These are phyloP conservation scores for Verticillium tricorpus DNA, from an alignment of 2,329 filamentous ascomycete genomes.

Conservation along the genomic window DNA sequence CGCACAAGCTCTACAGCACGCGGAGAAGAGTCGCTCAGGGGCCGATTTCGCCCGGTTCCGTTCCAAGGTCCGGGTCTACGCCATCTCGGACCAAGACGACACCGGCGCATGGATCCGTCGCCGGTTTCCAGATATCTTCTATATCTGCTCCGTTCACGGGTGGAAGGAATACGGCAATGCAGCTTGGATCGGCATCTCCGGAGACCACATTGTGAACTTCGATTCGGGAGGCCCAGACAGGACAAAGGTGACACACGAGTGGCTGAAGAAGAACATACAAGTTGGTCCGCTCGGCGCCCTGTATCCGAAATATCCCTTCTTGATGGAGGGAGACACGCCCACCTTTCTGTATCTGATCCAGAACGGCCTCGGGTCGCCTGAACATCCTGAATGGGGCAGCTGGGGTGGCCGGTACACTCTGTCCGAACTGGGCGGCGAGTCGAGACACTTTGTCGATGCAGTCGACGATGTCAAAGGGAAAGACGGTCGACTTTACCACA, in stretches of 20 bases:
- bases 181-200: conserved; percentile 50
- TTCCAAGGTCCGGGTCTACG: conserved; percentile 43
- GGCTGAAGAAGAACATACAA: conserved; percentile 50
- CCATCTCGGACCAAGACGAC: conserved; percentile 58
- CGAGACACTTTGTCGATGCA: conserved; percentile 22
- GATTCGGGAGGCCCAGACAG: conserved; percentile 30
- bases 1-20: conserved; percentile 39
- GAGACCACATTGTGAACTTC: conserved; percentile 30
- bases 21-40: conserved; percentile 19
- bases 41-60: conserved; percentile 29
- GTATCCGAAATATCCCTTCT: conserved; percentile 44
- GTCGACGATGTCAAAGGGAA: conserved; percentile 21
- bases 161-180: conserved; percentile 52
- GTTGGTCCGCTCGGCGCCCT: conserved; percentile 36
- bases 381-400: conserved; percentile 40
- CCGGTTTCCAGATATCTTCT: conserved; percentile 49
- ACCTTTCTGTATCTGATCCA: conserved; percentile 45
- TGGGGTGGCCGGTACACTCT: conserved; percentile 44
- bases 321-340: conserved; percentile 48
- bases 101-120: conserved; percentile 51
- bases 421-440: conserved; percentile 18
- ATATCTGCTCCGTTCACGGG: conserved; percentile 50
- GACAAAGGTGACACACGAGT: conserved; percentile 41
- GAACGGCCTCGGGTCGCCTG: conserved; percentile 40
- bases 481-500: conserved; percentile 20